Conservation (phyloP, 768 basidiomycete species). For the Lentinula guzmanii region DNA sequence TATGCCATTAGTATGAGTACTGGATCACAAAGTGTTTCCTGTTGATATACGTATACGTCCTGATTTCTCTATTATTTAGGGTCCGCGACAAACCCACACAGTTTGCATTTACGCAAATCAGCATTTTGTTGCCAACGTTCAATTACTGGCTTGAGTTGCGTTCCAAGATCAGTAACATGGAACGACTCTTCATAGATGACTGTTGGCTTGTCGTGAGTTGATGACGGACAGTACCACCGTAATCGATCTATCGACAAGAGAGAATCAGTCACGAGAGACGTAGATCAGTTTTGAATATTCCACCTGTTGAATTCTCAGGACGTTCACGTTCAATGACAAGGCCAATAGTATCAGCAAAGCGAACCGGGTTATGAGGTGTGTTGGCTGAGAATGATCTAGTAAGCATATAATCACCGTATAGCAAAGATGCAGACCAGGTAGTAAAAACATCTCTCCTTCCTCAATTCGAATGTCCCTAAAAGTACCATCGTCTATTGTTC, state of each 20-base stretch:
- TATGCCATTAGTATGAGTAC: too few species aligned
- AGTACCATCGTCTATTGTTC: constrained; percentile 72
- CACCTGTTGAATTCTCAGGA: constrained; percentile 70
- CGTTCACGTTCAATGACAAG: constrained; percentile 86
- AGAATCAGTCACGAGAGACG: neutral
- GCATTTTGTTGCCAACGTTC: constrained; percentile 68
- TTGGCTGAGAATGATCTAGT: constrained; percentile 51
- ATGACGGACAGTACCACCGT: constrained; percentile 84
- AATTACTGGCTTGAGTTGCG: constrained; percentile 90
- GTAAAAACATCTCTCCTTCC: constrained; percentile 95
- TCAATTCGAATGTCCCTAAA: constrained; percentile 86
- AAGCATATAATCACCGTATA: neutral
- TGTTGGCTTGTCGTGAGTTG: constrained; percentile 56
- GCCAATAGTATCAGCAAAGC: constrained; percentile 87
- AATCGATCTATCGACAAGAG: constrained; percentile 60
- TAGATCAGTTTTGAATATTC: too few species aligned
- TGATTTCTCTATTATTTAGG: constrained; percentile 34
- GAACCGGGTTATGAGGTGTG: constrained; percentile 93
- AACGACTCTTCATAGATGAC: constrained; percentile 81
- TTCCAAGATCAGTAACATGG: constrained; percentile 86
- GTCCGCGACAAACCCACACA: constrained; percentile 51
- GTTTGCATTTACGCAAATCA: constrained; percentile 43
- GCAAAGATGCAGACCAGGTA: constrained; percentile 60
- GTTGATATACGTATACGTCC: neutral
- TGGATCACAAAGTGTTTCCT: too few species aligned